Evolutionary conservation across 2,329 filamentous ascomycete species (phyloP).

Genomic region (Aspergillus calidoustus): DNA sequence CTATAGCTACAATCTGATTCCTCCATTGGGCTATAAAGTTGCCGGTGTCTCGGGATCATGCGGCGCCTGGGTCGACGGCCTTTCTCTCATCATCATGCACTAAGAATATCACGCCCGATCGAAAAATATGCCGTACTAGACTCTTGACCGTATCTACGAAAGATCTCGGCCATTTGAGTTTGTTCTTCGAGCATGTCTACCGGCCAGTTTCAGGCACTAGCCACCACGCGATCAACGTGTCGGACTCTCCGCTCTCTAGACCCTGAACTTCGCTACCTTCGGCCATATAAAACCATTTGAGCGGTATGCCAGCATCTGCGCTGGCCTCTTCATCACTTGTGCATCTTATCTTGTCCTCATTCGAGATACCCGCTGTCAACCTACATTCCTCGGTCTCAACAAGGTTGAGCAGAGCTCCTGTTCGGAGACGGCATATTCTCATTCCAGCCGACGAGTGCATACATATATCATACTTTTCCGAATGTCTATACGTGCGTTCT

Average conservation of each 20-base stretch:
- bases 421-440: neutral
- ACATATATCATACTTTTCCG: neutral
- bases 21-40: conserved; percentile 85
- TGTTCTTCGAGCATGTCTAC: neutral
- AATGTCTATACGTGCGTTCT: conserved; percentile 5
- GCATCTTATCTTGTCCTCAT: neutral
- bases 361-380: conserved; percentile 1
- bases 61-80: conserved; percentile 80
- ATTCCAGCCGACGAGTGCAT: neutral
- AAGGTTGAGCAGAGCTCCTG: neutral
- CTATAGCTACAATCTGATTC: conserved; percentile 79
- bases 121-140: neutral
- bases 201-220: neutral
- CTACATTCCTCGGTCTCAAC: neutral
- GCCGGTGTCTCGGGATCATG: conserved; percentile 85
- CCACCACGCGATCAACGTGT: neutral
- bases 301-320: neutral
- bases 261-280: neutral
- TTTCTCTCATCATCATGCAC: conserved; percentile 77
- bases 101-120: conserved; percentile 44
- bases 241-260: neutral
- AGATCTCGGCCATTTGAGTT: conserved; percentile 3
- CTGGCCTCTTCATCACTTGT: conserved; percentile 5
- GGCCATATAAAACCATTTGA: conserved; percentile 10
- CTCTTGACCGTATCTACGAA: neutral